Evolutionary conservation across 176 grass and related monocot species (phyloP).

Genomic region (Triticum aestivum): DNA sequence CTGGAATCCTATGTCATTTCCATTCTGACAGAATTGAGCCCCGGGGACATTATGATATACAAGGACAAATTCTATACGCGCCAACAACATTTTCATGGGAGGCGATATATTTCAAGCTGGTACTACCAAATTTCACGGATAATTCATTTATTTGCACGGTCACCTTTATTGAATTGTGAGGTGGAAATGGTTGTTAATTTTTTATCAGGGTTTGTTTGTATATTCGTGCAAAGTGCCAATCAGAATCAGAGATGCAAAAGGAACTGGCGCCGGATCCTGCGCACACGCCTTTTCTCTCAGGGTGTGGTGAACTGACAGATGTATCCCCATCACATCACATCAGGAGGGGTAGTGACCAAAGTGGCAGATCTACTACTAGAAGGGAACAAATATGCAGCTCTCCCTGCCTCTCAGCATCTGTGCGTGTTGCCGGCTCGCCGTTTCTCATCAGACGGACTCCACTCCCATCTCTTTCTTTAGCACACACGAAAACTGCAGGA

Average conservation of each 20-base stretch:
- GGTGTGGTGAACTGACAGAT: slow-evolving; percentile 10
- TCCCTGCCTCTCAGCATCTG: background rate
- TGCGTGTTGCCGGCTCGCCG: background rate
- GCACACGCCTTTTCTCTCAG: background rate
- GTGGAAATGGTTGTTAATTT: background rate
- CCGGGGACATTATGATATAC: background rate
- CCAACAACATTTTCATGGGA: background rate
- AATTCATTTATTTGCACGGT: background rate
- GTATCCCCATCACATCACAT: slow-evolving; percentile 5
- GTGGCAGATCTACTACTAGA: slow-evolving; percentile 27
- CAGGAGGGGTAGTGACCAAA: background rate
- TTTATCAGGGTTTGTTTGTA: background rate
- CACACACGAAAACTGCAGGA: background rate
- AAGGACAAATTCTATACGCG: background rate
- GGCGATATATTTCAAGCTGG: background rate
- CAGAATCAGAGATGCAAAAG: slow-evolving; percentile 25
- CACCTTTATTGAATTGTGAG: background rate
- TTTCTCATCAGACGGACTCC: slow-evolving; percentile 6
- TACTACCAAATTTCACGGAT: background rate
- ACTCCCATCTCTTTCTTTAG: background rate
- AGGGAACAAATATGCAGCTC: slow-evolving; percentile 15
- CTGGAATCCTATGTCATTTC: slow-evolving; percentile 24
- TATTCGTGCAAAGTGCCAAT: background rate
- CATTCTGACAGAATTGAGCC: too few species aligned
- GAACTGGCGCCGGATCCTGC: slow-evolving; percentile 1